Base-by-base conservation (phyloP, 371 early-diverging fungal species). In the Dinochytrium kinnereticum region DNA sequence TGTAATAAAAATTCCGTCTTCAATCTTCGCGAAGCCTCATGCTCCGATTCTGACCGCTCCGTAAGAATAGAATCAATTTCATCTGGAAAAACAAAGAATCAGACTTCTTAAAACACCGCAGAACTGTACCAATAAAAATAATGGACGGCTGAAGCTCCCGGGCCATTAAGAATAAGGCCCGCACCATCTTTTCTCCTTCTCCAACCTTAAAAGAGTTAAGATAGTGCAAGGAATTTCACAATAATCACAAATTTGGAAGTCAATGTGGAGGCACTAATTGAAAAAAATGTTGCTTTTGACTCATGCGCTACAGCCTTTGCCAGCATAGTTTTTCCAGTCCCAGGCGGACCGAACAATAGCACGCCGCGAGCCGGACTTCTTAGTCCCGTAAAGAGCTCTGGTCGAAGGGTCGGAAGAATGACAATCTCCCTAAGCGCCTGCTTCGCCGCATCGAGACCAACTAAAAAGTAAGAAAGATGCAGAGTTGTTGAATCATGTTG, bases 211-310 rank as follows among this genome's bases (percentile, higher is more conserved):
- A 51, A 44, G 19, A 44, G 5, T 15, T 24, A 7, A 61, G 34
- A 33, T 7, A 61, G 17, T 1, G 13, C 26, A 70, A 30, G 7
- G 49, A 71, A 34, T 21, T 15, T 5, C 55, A 5, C 13, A 24
- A 30, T 24, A 64, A 68, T 21, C 70, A 94, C 90, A 74, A 91
- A 89, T 78, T 96, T 98, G n/a, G 96, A 95, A 55, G 98, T 93
- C n/a, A 99, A 82, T 31, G 97, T 92, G 5, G 96, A 93, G 39
- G 98, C 96, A 66, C 92, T 90, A 36, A 99, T 89, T 1, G 94
- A 86, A 76, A 99, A 90, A 81, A 99, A 99, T 53, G 95, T 95
- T 24, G 98, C 95, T 1, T 91, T 86, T 0, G 94, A 93, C 76
- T 98, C 96, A 0, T 91, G 90, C 0, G 99, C 99, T 0, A 97